Evolutionary conservation across 768 basidiomycete genomes (phyloP).

Genomic region (Collybia nuda): DNA sequence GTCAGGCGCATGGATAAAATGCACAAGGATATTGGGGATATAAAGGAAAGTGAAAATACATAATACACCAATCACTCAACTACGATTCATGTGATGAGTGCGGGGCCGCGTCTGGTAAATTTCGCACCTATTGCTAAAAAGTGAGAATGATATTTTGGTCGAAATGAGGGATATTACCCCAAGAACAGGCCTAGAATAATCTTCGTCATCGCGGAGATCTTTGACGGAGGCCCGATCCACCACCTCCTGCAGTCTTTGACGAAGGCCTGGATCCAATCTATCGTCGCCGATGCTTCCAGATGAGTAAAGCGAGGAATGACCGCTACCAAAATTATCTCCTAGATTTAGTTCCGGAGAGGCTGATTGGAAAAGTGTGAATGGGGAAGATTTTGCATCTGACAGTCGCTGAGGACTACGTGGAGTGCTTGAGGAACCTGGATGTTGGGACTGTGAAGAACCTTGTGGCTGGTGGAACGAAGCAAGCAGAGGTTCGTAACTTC

Average conservation of each 20-base stretch:
- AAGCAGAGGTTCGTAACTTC: slow-evolving; percentile 63
- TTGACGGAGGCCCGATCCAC: slow-evolving; percentile 25
- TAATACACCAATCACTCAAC: not conserved
- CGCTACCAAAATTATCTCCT: slow-evolving; percentile 15
- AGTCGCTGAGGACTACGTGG: slow-evolving; percentile 33
- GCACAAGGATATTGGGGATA: not conserved
- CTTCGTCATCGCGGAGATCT: slow-evolving; percentile 50
- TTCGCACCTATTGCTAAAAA: slow-evolving; percentile 45
- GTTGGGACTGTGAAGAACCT: slow-evolving; percentile 19
- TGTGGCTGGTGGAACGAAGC: slow-evolving; percentile 36
- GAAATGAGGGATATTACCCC: slow-evolving; percentile 30
- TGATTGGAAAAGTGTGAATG: slow-evolving; percentile 9
- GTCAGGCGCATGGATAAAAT: no score
- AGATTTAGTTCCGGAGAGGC: slow-evolving; percentile 9
- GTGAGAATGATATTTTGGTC: slow-evolving; percentile 1
- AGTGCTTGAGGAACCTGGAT: slow-evolving; percentile 25
- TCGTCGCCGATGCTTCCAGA: slow-evolving; percentile 36
- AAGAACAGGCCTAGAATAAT: slow-evolving; percentile 56
- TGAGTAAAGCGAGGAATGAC: slow-evolving; percentile 32
- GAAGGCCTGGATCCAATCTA: slow-evolving; percentile 44
- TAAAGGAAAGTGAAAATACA: not conserved
- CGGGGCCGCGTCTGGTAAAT: slow-evolving; percentile 46
- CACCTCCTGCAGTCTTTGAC: slow-evolving; percentile 28
- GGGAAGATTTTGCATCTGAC: slow-evolving; percentile 17
- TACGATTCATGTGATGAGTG: slow-evolving; percentile 25